Base-by-base conservation (phyloP, 2,329 filamentous ascomycete species). In the Colletotrichum eleusines region DNA sequence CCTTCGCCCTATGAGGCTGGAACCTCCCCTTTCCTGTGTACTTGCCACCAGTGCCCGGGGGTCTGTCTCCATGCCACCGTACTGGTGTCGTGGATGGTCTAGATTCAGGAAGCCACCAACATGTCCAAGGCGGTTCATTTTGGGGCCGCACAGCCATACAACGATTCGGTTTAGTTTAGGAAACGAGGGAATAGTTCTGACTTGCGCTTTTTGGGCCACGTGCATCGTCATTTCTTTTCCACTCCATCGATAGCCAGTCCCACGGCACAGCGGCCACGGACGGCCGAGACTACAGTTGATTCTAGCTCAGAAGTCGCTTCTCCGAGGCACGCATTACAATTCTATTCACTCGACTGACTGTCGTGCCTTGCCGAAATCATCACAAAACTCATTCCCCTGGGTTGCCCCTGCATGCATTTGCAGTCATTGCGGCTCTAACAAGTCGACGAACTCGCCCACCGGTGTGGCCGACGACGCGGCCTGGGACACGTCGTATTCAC, bases 1-100 rank as follows among this genome's bases (percentile, higher is more conserved):
- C 14, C 33, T 35, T 53, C 28, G 68, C 46, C 64, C 59, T 68
- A 63, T 20, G 50, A 54, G 64, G 68, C 59, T 54, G 44, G n/a
- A 40, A 33, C 35, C 20, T 14, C 44, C 5, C 35, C 35, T 18
- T 57, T 3, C n/a, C 50, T n/a, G 44, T 54, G 8, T 28, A n/a
- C 35, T 58, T 28, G 51, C 63, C 53, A n/a, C 1, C 23, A 59
- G 16, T 58, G 35, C 50, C 31, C 42, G 14, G 33, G 53, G 53
- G n/a, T 23, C 7, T 23, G 23, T 23, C 7, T 23, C 16, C 50
- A 38, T 23, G 50, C 50, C 8, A 63, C 60, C 42, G 20, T 9
- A 44, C 42, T 44, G 42, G 18, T 20, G 20, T 44, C 11, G 42
- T 42, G 16, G 18, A 20, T 42, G 40, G 40, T 42, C 40, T 42